Percentiles rank a stretch among this genome's conserved stretches.
Conservation (phyloP, 495 filamentous ascomycete genomes). For the Penicillium maclennaniae region DNA sequence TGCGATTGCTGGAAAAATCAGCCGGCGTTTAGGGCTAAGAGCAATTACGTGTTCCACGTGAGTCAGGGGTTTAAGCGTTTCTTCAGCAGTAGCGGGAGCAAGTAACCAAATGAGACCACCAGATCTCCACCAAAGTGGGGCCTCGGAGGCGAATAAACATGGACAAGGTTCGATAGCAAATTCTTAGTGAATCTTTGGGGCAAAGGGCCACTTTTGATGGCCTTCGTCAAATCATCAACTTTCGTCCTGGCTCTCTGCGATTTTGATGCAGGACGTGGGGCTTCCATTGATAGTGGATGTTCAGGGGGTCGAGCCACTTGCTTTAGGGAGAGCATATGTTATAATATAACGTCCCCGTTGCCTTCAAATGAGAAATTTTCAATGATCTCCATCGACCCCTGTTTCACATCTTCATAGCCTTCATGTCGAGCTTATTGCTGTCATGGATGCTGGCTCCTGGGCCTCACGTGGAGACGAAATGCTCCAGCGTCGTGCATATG, state of each 20-base stretch:
- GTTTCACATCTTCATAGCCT: not conserved
- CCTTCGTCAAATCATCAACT: not conserved
- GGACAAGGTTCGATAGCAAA: not conserved
- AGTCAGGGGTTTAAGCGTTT: not conserved
- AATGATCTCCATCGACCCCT: not conserved
- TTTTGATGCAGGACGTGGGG: not conserved
- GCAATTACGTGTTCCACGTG: not conserved
- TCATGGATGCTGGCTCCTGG: slow-evolving; percentile 6
- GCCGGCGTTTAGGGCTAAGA: not conserved
- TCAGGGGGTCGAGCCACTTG: not conserved
- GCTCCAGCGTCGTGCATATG: slow-evolving; percentile 5
- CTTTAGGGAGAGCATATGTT: not conserved
- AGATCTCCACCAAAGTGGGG: not conserved
- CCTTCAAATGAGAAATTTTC: not conserved
- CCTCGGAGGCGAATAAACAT: not conserved
- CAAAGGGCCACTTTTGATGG: not conserved
- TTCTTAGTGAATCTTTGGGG: not conserved
- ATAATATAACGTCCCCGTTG: not conserved
- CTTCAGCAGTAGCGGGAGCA: not conserved
- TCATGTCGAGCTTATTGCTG: slow-evolving; percentile 12
- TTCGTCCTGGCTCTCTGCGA: not conserved
- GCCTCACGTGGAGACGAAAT: not conserved
- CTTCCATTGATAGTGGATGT: not conserved
- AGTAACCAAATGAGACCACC: not conserved
- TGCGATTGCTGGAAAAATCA: not conserved